These are phyloP conservation scores for Phytophthora capsici DNA, from an alignment of 352 stramenopile genomes.

Conservation along the genomic window DNA sequence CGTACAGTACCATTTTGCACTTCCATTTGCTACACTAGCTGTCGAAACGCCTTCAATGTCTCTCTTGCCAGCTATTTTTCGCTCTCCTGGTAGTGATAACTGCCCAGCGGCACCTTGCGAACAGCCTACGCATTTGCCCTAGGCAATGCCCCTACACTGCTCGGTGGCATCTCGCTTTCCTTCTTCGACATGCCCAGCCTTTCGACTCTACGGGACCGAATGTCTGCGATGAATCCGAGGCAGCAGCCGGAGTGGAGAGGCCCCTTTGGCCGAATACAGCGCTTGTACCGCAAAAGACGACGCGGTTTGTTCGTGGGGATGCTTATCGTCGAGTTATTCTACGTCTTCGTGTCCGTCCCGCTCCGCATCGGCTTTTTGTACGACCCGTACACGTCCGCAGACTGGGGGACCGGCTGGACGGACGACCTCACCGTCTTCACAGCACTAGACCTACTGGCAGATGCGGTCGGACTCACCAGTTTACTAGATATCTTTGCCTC, in stretches of 20 bases:
- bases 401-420: slow-evolving; percentile 46
- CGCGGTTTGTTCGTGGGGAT: slow-evolving; percentile 37
- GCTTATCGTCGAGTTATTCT: slow-evolving; percentile 45
- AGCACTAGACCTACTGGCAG: slow-evolving; percentile 55
- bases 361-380: slow-evolving; percentile 77
- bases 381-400: slow-evolving; percentile 43
- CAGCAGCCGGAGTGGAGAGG: slow-evolving; percentile 1
- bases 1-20: too few relatives aligned
- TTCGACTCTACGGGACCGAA: slow-evolving; percentile 18
- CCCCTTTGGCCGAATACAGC: not conserved
- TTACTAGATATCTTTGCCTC: slow-evolving; percentile 61
- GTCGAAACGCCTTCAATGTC: too few relatives aligned
- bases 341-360: slow-evolving; percentile 63
- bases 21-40: too few relatives aligned
- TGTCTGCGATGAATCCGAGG: not conserved
- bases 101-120: not conserved
- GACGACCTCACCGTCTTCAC: slow-evolving; percentile 56
- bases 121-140: not conserved
- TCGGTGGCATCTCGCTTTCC: not conserved
- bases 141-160: slow-evolving; percentile 15
- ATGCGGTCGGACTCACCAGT: slow-evolving; percentile 46
- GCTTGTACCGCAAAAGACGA: slow-evolving; percentile 26
- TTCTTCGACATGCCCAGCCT: slow-evolving; percentile 8
- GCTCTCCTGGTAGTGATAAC: not conserved
- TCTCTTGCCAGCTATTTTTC: too few relatives aligned